Evolutionary conservation across 352 stramenopile genomes (phyloP).

Genomic region (Globisporangium paroecandrum): DNA sequence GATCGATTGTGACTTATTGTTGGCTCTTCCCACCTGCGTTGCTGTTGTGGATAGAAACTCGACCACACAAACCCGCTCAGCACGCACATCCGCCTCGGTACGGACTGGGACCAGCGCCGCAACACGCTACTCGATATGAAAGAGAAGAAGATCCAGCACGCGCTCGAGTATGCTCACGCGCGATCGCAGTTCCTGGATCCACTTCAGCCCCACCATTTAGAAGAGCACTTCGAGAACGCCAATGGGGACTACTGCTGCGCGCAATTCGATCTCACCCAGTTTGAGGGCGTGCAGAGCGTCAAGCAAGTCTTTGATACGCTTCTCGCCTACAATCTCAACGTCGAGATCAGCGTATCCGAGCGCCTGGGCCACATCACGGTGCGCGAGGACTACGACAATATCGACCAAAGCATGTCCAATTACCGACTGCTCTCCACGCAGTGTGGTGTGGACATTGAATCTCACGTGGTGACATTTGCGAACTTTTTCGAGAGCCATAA

Average conservation of each 20-base stretch:
- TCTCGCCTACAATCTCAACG: constrained; percentile 28
- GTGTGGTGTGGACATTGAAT: constrained; percentile 27
- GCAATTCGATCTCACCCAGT: constrained; percentile 35
- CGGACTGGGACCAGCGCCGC: constrained; percentile 24
- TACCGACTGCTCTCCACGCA: constrained; percentile 26
- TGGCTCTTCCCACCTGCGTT: too few species aligned
- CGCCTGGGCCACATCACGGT: constrained; percentile 23
- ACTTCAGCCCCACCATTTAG: constrained; percentile 24
- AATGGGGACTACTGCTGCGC: constrained; percentile 35
- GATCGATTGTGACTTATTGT: too few species aligned
- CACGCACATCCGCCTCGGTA: constrained; percentile 39
- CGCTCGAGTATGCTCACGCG: constrained; percentile 33
- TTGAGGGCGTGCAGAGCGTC: constrained; percentile 20
- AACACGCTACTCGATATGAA: constrained; percentile 31
- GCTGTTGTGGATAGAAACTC: too few species aligned
- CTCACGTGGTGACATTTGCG: constrained; percentile 33
- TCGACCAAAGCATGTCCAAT: constrained; percentile 25
- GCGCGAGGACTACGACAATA: too few species aligned
- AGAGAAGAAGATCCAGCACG: constrained; percentile 33
- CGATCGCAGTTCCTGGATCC: constrained; percentile 42
- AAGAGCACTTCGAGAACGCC: constrained; percentile 21
- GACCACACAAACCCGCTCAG: constrained; percentile 26
- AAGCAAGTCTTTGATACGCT: constrained; percentile 34
- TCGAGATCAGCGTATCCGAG: constrained; percentile 42
- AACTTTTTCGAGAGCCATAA: constrained; percentile 24